Evolutionary conservation across 1,139 yeast genomes (phyloP).

Genomic region (Hyphopichia pseudoburtonii): DNA sequence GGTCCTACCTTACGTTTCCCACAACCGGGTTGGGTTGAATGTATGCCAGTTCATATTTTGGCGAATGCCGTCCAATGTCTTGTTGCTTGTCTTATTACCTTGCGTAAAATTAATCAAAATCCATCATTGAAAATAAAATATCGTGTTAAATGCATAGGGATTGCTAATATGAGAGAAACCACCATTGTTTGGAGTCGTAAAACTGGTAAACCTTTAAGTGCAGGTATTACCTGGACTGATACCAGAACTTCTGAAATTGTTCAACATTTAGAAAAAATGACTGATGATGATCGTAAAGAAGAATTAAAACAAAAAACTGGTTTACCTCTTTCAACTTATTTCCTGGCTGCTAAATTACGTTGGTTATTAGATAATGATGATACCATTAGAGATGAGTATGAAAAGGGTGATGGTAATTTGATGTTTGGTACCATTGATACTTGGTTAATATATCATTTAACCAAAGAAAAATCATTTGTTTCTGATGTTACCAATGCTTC

Average conservation of each 20-base stretch:
- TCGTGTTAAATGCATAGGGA: constrained; percentile 67
- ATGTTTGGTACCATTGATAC: constrained; percentile 95
- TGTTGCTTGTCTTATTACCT: constrained; percentile 59
- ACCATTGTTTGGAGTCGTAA: constrained; percentile 84
- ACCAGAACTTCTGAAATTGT: constrained; percentile 81
- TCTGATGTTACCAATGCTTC: constrained; percentile 93
- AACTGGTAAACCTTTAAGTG: constrained; percentile 80
- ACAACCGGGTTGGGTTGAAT: constrained; percentile 91
- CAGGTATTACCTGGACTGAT: constrained; percentile 97
- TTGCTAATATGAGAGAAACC: constrained; percentile 96
- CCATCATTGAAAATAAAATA: constrained; percentile 51
- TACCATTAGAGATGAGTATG: constrained; percentile 68
- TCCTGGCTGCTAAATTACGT: constrained; percentile 85
- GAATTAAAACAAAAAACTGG: constrained; percentile 72
- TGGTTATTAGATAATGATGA: constrained; percentile 87
- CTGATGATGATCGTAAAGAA: constrained; percentile 58
- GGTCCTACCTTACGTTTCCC: constrained; percentile 76
- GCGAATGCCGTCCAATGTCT: constrained; percentile 81
- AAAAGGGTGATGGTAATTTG: constrained; percentile 66
- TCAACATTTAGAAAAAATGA: constrained; percentile 57
- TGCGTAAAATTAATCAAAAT: constrained; percentile 58
- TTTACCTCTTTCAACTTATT: constrained; percentile 85
- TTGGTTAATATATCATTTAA: constrained; percentile 87
- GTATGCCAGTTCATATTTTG: constrained; percentile 83
- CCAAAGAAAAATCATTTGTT: constrained; percentile 68